Conservation (phyloP, 345 rosid species). For the Populus ilicifolia region DNA sequence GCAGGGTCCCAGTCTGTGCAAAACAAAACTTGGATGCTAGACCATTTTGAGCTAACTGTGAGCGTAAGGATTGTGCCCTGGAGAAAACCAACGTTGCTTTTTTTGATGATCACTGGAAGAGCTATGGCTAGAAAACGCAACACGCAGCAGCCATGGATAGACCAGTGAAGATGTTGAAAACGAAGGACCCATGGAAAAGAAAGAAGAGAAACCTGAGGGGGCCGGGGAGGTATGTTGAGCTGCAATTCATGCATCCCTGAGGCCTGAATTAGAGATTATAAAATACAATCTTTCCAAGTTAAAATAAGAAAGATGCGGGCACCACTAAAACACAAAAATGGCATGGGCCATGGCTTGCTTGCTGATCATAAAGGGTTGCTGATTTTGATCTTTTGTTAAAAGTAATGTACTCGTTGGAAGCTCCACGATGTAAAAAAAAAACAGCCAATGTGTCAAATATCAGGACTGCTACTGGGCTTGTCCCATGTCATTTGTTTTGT, state of each 20-base stretch:
- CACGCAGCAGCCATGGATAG: neutral
- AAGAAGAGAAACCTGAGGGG: neutral
- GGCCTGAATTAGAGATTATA: neutral
- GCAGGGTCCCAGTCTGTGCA: neutral
- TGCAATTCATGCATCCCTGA: neutral
- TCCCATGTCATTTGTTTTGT: neutral
- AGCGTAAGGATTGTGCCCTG: neutral
- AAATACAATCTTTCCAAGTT: neutral
- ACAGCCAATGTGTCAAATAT: neutral
- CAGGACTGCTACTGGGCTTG: neutral
- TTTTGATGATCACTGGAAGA: neutral
- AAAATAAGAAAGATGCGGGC: neutral
- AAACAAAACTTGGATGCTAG: neutral
- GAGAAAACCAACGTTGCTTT: neutral
- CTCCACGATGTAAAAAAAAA: neutral
- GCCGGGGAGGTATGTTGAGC: neutral
- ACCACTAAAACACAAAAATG: neutral
- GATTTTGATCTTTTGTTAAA: constrained; percentile 1
- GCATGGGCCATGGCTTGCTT: neutral
- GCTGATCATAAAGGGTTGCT: no score
- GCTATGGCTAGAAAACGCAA: neutral
- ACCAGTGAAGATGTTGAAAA: neutral
- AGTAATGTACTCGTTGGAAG: neutral
- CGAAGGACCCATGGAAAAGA: neutral
- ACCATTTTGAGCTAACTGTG: neutral